Evolutionary conservation across 140 eudicot genomes (phyloP), one percentile per base, ranked within the genome.

Genomic region (Anethum foeniculum): DNA sequence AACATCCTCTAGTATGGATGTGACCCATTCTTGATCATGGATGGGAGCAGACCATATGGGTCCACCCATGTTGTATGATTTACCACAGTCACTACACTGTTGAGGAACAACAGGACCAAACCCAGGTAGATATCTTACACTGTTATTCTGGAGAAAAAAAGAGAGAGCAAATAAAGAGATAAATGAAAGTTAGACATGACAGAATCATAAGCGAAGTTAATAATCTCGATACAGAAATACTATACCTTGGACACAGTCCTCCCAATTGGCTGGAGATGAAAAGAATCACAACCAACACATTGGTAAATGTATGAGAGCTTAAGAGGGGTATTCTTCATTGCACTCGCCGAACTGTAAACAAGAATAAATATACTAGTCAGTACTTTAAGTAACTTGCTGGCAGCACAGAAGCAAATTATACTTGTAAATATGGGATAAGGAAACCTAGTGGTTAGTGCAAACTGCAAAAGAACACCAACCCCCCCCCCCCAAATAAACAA

Each of bases 21-120:
- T 83, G 43, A 95, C 98, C 99, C 99, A 95, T 44, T 95, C 99
- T 88, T 88, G 93, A 85, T 95, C 99, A 78, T 95, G 99, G 77
- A 95, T 95, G 25, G 99, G 99, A 78, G 99, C 99, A 7, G 98
- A 95, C 99, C 99, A 95, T 77, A 95, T 91, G 64, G 99, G 99
- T 25, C 98, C 99, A 15, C 99, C 99, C 98, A 95, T 91, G 81
- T 93, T 92, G 76, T 79, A 91, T 46, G 85, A 88, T 86, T 93
- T 92, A 49, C 99, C 99, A 65, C 99, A 92, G 67, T 92, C 93
- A 7, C 81, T 87, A 85, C 99, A 95, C 36, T 89, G 90, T 85
- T 88, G 97, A 32, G 92, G 72, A 65, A 93, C 98, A 78, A 71
- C 90, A 36, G 99, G 99, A 56, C 98, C 98, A 79, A 90, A 95